Percentiles rank a stretch among this genome's conserved stretches.
These are phyloP conservation scores for Cucumis hystrix DNA, from an alignment of 306 rosid species.

Conservation along the genomic window DNA sequence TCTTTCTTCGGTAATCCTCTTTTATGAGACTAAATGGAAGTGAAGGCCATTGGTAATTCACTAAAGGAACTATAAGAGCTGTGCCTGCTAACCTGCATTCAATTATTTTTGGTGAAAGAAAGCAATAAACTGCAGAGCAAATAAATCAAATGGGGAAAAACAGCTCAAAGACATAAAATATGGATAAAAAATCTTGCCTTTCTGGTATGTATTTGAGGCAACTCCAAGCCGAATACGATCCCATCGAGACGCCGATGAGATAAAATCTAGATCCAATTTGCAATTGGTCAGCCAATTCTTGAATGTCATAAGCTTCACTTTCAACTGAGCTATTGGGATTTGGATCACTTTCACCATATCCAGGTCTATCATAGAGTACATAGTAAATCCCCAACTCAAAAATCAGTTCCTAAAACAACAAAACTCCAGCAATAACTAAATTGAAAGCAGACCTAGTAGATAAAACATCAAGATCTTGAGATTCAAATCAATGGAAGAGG, in stretches of 20 bases:
- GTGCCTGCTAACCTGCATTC: conserved; percentile 75
- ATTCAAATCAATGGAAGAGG: not conserved
- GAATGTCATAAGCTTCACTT: conserved; percentile 74
- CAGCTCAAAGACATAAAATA: not conserved
- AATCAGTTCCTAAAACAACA: conserved; percentile 53
- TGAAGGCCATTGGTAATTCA: conserved; percentile 83
- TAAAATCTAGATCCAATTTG: conserved; percentile 59
- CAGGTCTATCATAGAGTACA: conserved; percentile 74
- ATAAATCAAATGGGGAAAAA: not conserved
- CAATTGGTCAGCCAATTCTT: conserved; percentile 75
- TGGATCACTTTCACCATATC: conserved; percentile 93
- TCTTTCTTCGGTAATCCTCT: conserved; percentile 61
- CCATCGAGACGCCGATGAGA: conserved; percentile 87
- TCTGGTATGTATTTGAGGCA: conserved; percentile 77
- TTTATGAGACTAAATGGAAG: conserved; percentile 47
- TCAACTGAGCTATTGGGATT: conserved; percentile 55
- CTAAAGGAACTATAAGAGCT: conserved; percentile 66
- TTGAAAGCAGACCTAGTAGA: not conserved
- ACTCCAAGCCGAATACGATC: conserved; percentile 80
- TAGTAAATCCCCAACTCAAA: conserved; percentile 61
- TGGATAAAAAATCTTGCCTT: conserved; percentile 35
- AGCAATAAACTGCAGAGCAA: not conserved
- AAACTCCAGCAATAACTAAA: not conserved
- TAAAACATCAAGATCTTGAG: not conserved
- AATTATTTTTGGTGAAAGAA: conserved; percentile 5